Conservation (phyloP, 2,329 filamentous ascomycete genomes). For the Fusarium tupiense region DNA sequence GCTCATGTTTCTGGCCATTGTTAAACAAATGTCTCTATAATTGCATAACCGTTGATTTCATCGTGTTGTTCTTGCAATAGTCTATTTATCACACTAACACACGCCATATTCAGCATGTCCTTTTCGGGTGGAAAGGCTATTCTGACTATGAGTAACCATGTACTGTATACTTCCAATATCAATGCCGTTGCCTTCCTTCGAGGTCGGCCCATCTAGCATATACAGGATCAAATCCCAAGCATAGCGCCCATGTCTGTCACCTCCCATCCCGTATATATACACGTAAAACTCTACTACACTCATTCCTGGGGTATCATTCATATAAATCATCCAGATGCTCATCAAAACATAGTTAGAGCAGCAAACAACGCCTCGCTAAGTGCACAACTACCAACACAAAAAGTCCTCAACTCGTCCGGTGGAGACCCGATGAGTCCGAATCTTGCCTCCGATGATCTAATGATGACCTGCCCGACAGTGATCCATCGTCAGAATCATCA, state of each 20-base stretch:
- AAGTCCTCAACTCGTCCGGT: slow-evolving; percentile 21
- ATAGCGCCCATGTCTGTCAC: not conserved
- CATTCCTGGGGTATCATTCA: slow-evolving; percentile 32
- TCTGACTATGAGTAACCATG: not conserved
- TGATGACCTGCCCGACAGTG: slow-evolving; percentile 44
- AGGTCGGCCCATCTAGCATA: not conserved
- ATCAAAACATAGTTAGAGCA: slow-evolving; percentile 10
- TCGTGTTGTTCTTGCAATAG: not conserved
- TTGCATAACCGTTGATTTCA: not conserved
- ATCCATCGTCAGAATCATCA: slow-evolving; percentile 43
- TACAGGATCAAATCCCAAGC: not conserved
- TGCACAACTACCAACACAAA: slow-evolving; percentile 42
- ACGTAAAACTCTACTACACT: slow-evolving; percentile 1
- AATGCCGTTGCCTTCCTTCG: slow-evolving; percentile 4
- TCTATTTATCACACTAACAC: not conserved
- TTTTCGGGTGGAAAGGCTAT: not conserved
- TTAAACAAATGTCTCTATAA: not conserved
- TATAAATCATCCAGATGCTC: slow-evolving; percentile 20
- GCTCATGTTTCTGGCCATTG: not conserved
- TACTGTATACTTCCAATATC: not conserved
- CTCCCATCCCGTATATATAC: slow-evolving; percentile 2
- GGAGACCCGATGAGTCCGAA: slow-evolving; percentile 40
- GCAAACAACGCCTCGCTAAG: slow-evolving; percentile 42
- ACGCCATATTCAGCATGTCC: not conserved
- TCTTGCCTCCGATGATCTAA: slow-evolving; percentile 40